Evolutionary conservation across 2,329 filamentous ascomycete genomes (phyloP).

Genomic region (Alternaria triticina): DNA sequence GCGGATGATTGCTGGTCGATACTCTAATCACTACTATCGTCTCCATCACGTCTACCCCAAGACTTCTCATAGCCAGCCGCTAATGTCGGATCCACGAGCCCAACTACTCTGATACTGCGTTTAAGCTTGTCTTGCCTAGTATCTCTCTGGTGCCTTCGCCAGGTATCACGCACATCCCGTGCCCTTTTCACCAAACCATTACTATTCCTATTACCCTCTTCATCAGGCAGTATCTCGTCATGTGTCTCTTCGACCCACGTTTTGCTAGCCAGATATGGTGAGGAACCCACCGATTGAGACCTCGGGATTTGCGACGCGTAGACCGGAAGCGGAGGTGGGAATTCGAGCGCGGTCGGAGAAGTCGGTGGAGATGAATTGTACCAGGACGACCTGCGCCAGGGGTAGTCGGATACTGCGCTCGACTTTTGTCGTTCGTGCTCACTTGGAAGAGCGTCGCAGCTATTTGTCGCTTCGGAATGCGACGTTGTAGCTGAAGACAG

Average conservation of each 20-base stretch:
- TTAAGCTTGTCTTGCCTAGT: slow-evolving; percentile 37
- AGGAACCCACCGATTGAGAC: not conserved
- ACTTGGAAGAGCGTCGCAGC: slow-evolving; percentile 2
- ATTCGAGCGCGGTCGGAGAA: slow-evolving; percentile 16
- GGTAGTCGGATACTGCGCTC: slow-evolving; percentile 6
- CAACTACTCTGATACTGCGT: slow-evolving; percentile 40
- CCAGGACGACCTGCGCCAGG: slow-evolving; percentile 16
- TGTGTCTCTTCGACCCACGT: not conserved
- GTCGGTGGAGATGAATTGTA: slow-evolving; percentile 15
- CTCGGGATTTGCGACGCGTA: not conserved
- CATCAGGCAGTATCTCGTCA: not conserved
- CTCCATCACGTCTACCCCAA: not conserved
- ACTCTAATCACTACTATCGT: not conserved
- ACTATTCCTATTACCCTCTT: slow-evolving; percentile 10
- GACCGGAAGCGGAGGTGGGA: slow-evolving; percentile 10
- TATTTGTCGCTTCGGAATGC: slow-evolving; percentile 1
- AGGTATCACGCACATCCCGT: slow-evolving; percentile 28
- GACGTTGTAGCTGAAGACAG: slow-evolving; percentile 17
- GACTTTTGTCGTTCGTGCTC: slow-evolving; percentile 2
- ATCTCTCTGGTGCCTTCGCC: slow-evolving; percentile 28
- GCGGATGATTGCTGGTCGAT: not conserved
- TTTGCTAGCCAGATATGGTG: not conserved
- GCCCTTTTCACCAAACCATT: slow-evolving; percentile 30
- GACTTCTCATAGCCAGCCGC: slow-evolving; percentile 20
- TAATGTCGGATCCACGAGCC: slow-evolving; percentile 34